phyloP scores from a whole-genome alignment of 208 protist genomes.

The Leishmania arabica region DNA sequence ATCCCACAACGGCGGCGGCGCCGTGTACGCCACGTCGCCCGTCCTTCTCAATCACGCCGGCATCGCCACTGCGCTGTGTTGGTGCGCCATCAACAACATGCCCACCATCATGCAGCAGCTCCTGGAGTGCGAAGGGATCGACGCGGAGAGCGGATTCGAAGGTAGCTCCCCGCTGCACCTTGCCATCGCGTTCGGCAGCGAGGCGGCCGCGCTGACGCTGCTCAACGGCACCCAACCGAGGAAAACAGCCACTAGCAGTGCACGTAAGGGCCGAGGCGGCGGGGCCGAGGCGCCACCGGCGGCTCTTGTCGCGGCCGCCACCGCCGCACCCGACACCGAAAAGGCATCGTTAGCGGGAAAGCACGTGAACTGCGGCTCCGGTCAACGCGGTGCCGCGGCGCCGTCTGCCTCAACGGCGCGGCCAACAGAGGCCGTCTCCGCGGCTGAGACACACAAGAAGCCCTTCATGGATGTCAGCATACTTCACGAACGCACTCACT shows the following conservation, averaged over 20 bases:
- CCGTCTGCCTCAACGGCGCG: neutral
- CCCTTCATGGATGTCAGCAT: constrained; percentile 70
- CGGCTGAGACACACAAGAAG: constrained; percentile 9
- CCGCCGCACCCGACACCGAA: neutral
- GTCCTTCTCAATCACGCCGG: constrained; percentile 76
- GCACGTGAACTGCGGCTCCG: neutral
- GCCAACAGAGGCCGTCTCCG: neutral
- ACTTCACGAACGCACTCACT: constrained; percentile 64
- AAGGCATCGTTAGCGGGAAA: neutral
- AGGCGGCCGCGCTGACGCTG: constrained; percentile 63
- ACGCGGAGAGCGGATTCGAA: constrained; percentile 58
- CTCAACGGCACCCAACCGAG: constrained; percentile 35
- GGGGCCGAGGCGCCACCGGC: neutral
- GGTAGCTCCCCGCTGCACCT: constrained; percentile 71
- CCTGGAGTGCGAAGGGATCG: constrained; percentile 50
- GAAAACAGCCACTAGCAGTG: neutral
- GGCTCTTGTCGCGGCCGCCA: neutral
- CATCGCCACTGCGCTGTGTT: constrained; percentile 76
- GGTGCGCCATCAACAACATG: constrained; percentile 81
- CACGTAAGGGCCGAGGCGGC: neutral
- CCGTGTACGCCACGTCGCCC: constrained; percentile 43
- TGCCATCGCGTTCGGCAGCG: constrained; percentile 67
- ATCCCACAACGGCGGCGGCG: constrained; percentile 8
- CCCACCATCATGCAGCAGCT: constrained; percentile 56
- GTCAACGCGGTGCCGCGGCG: neutral